phyloP scores from a whole-genome alignment of 2,329 filamentous ascomycete genomes.

The Cercospora zeina region DNA sequence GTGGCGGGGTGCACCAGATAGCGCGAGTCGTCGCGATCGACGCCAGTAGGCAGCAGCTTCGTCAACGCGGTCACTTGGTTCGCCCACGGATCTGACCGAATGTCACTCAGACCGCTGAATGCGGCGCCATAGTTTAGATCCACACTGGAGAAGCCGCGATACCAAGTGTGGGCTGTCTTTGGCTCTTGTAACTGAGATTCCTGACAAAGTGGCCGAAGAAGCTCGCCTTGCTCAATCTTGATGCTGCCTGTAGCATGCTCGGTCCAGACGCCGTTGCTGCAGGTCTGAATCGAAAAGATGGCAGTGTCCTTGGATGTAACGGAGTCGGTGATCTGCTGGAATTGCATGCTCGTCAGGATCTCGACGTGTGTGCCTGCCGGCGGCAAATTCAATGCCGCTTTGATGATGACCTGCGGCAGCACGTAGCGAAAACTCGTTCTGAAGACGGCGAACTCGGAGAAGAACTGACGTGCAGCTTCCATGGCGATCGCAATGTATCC shows the following conservation, averaged over 20 bases:
- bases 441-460: not conserved
- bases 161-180: not conserved
- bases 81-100: not conserved
- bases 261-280: not conserved
- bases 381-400: not conserved
- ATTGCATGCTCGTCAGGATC: conserved; percentile 1
- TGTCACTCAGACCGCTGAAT: not conserved
- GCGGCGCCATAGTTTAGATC: not conserved
- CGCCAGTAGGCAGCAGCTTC: not conserved
- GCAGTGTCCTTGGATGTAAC: not conserved
- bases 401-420: not conserved
- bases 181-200: not conserved
- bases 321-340: not conserved
- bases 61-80: not conserved
- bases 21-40: not conserved
- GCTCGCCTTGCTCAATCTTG: not conserved
- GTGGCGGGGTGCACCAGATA: not conserved
- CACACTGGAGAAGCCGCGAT: not conserved
- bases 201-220: not conserved
- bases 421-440: not conserved
- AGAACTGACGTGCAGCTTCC: conserved; percentile 19
- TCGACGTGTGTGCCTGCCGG: not conserved
- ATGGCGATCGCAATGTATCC: conserved; percentile 22
- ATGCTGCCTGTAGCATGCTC: not conserved
- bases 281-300: not conserved